Percentiles rank a stretch among this genome's conserved stretches.
Evolutionary conservation across 2,329 filamentous ascomycete species (phyloP).

Genomic region (Magnaporthiopsis incrustans): DNA sequence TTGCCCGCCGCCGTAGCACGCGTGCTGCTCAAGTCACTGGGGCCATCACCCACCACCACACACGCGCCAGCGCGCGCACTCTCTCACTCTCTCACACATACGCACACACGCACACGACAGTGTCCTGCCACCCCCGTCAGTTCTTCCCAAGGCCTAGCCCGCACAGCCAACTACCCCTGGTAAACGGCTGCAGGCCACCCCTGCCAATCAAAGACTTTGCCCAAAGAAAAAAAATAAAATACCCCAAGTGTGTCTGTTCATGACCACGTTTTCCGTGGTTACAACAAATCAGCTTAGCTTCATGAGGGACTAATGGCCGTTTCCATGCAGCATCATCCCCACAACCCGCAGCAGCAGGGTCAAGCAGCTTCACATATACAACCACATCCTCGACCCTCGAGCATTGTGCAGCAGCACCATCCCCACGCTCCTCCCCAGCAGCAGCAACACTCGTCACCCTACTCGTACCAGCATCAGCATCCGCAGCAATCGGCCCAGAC

Average conservation of each 20-base stretch:
- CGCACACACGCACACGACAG: background rate
- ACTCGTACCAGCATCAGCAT: slow-evolving; percentile 54
- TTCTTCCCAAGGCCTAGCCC: slow-evolving; percentile 27
- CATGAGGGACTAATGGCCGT: slow-evolving; percentile 45
- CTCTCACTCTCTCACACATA: too few species aligned
- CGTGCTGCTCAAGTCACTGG: background rate
- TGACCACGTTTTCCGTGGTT: slow-evolving; percentile 12
- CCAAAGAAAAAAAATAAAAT: slow-evolving; percentile 38
- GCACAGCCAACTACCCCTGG: slow-evolving; percentile 43
- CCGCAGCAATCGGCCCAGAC: slow-evolving; percentile 58
- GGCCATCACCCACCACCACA: slow-evolving; percentile 16
- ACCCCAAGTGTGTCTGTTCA: slow-evolving; percentile 36
- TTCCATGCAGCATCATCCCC: slow-evolving; percentile 67
- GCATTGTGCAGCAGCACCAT: slow-evolving; percentile 66
- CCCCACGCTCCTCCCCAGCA: slow-evolving; percentile 54
- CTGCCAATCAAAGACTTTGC: slow-evolving; percentile 15
- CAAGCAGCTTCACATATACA: slow-evolving; percentile 58
- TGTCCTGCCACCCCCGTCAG: background rate
- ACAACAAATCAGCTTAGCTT: slow-evolving; percentile 6
- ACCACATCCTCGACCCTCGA: slow-evolving; percentile 63
- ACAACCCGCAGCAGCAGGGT: slow-evolving; percentile 65
- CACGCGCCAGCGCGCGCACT: too few species aligned
- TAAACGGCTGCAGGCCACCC: slow-evolving; percentile 19
- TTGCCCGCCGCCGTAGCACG: background rate
- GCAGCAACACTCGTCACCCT: slow-evolving; percentile 55